phyloP scores from a whole-genome alignment of 2,329 filamentous ascomycete genomes.

The Alternaria metachromatica region DNA sequence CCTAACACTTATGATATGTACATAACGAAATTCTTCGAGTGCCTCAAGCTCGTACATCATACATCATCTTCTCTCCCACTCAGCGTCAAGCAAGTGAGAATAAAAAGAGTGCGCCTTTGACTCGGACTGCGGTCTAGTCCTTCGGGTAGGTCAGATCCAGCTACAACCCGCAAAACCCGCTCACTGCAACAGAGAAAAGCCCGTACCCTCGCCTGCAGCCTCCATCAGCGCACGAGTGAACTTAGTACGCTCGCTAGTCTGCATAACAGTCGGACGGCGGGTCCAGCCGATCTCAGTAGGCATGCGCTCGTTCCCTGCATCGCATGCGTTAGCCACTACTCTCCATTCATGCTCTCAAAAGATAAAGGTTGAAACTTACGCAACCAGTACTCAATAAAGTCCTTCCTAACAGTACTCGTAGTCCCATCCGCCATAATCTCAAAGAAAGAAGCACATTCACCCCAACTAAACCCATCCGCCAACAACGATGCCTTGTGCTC shows the following conservation, averaged over 20 bases:
- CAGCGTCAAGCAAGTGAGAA: too few species aligned
- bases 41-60: too few species aligned
- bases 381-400: constrained; percentile 14
- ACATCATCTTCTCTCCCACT: too few species aligned
- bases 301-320: constrained; percentile 8
- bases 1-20: too few species aligned
- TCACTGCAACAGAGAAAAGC: neutral
- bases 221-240: constrained; percentile 12
- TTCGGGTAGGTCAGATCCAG: too few species aligned
- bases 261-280: constrained; percentile 10
- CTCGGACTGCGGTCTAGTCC: too few species aligned
- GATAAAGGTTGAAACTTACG: constrained; percentile 1
- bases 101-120: too few species aligned
- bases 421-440: constrained; percentile 13
- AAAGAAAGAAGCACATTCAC: constrained; percentile 13
- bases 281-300: constrained; percentile 14
- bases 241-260: constrained; percentile 13
- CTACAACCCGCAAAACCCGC: neutral
- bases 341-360: neutral
- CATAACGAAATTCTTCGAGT: neutral
- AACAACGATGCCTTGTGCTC: constrained; percentile 7
- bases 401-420: constrained; percentile 10
- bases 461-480: constrained; percentile 11
- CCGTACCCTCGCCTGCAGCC: constrained; percentile 3
- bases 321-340: neutral